These are phyloP conservation scores for Cytospora chrysosperma DNA, from an alignment of 2,329 filamentous ascomycete genomes.

Conservation along the genomic window DNA sequence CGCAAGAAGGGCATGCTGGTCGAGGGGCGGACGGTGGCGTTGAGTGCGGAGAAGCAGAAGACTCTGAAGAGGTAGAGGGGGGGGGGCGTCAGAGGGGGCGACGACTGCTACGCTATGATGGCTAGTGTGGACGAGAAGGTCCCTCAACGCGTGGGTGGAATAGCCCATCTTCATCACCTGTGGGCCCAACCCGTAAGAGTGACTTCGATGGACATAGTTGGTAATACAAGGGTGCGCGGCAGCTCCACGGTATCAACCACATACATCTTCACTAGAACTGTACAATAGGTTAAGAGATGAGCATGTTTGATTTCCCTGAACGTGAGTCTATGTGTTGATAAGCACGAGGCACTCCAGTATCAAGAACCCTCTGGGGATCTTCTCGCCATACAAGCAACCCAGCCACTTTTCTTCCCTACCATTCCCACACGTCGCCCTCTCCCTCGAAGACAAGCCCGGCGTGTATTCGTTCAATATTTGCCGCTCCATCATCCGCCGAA, in stretches of 20 bases:
- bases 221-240: neutral
- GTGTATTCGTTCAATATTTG: conserved; percentile 11
- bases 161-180: neutral
- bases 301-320: conserved; percentile 16
- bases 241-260: neutral
- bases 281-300: neutral
- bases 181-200: too few species aligned
- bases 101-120: neutral
- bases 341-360: conserved; percentile 6
- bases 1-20: conserved; percentile 85
- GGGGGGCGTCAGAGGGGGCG: neutral
- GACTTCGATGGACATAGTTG: neutral
- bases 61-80: conserved; percentile 57
- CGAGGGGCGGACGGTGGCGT: conserved; percentile 71
- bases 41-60: conserved; percentile 90
- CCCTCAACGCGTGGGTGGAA: neutral
- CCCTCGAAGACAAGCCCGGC: neutral
- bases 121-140: neutral
- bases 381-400: conserved; percentile 2
- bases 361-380: conserved; percentile 9
- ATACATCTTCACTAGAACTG: neutral
- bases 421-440: conserved; percentile 1
- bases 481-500: conserved; percentile 13
- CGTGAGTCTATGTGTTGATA: conserved; percentile 15
- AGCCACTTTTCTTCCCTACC: neutral